phyloP scores from a whole-genome alignment of 176 grass and related monocot genomes.

The Avena sativa region DNA sequence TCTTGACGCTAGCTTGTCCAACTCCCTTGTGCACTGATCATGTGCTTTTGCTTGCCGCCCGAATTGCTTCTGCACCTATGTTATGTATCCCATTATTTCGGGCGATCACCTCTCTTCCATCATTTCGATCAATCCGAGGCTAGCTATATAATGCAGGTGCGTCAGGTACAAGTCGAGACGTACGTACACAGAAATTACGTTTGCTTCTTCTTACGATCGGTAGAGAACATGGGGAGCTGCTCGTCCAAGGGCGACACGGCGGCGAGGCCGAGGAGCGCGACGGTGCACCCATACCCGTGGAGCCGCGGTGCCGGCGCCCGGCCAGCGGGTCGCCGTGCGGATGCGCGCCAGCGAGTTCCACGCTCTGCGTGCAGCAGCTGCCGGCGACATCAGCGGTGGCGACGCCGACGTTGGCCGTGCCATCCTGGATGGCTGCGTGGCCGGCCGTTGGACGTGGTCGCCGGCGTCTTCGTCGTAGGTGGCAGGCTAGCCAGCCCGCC shows the following conservation, averaged over 20 bases:
- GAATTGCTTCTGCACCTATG: constrained; percentile 34
- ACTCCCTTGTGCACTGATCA: background rate
- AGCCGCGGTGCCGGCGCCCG: background rate
- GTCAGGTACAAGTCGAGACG: constrained; percentile 14
- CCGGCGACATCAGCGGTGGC: background rate
- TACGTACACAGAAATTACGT: background rate
- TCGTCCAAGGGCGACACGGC: constrained; percentile 25
- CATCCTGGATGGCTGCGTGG: constrained; percentile 69
- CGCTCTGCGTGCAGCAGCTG: constrained; percentile 20
- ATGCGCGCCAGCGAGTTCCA: constrained; percentile 65
- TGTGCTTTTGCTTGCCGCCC: constrained; percentile 19
- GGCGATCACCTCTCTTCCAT: background rate
- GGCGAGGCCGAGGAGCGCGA: background rate
- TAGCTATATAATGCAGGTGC: constrained; percentile 13
- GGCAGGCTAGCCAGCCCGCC: background rate
- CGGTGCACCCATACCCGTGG: constrained; percentile 62
- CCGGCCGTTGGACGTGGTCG: constrained; percentile 62
- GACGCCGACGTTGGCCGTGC: constrained; percentile 15
- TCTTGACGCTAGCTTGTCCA: constrained; percentile 41
- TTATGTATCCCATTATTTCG: background rate
- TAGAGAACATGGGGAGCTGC: constrained; percentile 49
- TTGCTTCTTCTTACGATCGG: background rate
- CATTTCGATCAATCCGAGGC: background rate
- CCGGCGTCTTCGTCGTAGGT: constrained; percentile 33
- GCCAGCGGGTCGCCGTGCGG: constrained; percentile 59